Conservation (phyloP, 805 yeast genomes). For the Tetrapisispora arboricola region DNA sequence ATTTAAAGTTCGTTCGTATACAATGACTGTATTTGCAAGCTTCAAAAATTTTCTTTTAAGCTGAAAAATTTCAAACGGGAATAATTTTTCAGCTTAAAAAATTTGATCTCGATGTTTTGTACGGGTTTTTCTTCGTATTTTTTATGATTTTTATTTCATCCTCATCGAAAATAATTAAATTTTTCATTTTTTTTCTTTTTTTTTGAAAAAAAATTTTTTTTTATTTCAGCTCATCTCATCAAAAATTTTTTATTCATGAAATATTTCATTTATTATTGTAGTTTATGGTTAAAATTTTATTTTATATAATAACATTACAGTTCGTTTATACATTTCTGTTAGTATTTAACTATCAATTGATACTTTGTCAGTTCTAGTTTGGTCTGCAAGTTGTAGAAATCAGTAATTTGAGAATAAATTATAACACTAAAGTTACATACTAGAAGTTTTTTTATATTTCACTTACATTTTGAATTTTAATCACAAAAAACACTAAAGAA, state of each 20-base stretch:
- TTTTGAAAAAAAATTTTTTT: neutral
- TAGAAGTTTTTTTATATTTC: neutral
- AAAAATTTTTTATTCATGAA: neutral
- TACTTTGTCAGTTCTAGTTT: no score
- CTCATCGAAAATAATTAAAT: neutral
- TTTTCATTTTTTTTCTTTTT: neutral
- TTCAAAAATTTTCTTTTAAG: no score
- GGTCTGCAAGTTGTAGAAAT: neutral
- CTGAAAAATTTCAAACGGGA: no score
- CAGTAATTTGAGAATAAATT: neutral
- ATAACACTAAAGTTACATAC: neutral
- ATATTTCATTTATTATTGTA: neutral
- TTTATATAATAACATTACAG: no score
- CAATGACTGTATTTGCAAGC: no score
- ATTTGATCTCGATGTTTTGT: no score
- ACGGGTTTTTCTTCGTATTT: no score
- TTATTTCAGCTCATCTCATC: constrained; percentile 3
- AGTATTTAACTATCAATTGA: no score
- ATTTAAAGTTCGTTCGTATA: no score
- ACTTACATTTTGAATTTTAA: neutral
- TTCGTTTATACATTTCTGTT: no score
- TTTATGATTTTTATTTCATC: neutral
- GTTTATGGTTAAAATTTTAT: no score
- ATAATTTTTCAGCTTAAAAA: no score
- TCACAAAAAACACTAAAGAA: neutral